phyloP scores from a whole-genome alignment of 2,329 filamentous ascomycete genomes.

The Rutstroemia sp. region DNA sequence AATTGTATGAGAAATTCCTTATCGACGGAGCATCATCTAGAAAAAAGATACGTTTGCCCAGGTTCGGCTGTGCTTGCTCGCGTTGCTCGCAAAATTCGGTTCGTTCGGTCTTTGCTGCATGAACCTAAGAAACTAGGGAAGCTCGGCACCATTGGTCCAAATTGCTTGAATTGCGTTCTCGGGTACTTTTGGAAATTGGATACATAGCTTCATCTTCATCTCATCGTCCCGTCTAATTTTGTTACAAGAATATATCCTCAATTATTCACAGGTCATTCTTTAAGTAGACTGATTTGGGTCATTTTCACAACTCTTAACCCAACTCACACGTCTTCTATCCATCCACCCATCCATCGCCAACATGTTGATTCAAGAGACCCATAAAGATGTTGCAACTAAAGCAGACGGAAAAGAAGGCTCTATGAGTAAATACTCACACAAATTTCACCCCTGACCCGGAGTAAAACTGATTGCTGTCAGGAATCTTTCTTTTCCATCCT shows the following conservation, averaged over 20 bases:
- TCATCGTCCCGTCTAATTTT: background rate
- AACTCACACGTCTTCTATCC: background rate
- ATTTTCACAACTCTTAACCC: background rate
- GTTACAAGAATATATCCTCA: background rate
- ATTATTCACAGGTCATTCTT: too few relatives aligned
- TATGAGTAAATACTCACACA: slow-evolving; percentile 40
- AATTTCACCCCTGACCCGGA: background rate
- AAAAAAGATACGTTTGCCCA: background rate
- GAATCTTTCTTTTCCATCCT: slow-evolving; percentile 85
- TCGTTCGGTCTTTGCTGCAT: too few relatives aligned
- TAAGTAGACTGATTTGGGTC: too few relatives aligned
- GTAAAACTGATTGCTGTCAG: slow-evolving; percentile 36
- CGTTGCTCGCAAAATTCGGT: background rate
- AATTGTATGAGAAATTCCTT: background rate
- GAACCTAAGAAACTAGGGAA: too few relatives aligned
- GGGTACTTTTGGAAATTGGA: background rate
- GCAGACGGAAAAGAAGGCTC: slow-evolving; percentile 43
- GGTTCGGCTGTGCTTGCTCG: background rate
- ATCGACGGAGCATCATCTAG: background rate
- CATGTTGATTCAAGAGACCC: slow-evolving; percentile 53
- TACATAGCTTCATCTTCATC: background rate
- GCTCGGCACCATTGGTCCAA: background rate
- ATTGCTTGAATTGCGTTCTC: background rate
- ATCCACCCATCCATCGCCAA: slow-evolving; percentile 15
- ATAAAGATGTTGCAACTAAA: slow-evolving; percentile 52